A percentile compares a stretch with the other conserved stretches of the same genome.
phyloP scores from a whole-genome alignment of 495 filamentous ascomycete species.

The Hypoxylon fragiforme region DNA sequence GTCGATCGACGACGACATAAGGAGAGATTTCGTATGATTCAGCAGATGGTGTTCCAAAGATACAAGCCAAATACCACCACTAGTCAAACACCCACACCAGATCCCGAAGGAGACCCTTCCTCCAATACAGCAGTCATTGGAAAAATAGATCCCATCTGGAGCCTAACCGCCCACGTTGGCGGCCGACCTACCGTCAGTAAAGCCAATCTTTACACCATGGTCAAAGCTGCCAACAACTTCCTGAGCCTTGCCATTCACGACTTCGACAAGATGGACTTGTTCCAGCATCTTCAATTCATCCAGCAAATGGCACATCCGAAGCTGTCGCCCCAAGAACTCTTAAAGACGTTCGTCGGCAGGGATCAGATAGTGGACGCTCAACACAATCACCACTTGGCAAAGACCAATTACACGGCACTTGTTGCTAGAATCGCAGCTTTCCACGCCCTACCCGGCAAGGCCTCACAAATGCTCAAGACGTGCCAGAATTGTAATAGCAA shows the following conservation, averaged over 20 bases:
- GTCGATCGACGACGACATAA: not conserved
- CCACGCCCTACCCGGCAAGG: not conserved
- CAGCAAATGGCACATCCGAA: not conserved
- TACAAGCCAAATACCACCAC: not conserved
- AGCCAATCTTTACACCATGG: slow-evolving; percentile 8
- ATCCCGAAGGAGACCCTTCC: too few species aligned
- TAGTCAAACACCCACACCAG: not conserved
- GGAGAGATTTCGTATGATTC: not conserved
- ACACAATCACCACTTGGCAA: not conserved
- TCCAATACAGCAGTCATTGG: not conserved
- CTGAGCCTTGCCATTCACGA: not conserved
- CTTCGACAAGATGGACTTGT: slow-evolving; percentile 18
- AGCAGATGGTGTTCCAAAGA: not conserved
- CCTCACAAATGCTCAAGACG: not conserved
- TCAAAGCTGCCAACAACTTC: not conserved
- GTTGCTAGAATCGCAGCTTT: not conserved
- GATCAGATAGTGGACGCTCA: slow-evolving; percentile 1
- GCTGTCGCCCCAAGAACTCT: not conserved
- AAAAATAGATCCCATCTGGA: not conserved
- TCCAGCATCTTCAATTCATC: slow-evolving; percentile 10
- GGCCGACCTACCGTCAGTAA: not conserved
- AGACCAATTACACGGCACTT: not conserved
- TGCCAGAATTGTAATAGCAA: slow-evolving; percentile 10
- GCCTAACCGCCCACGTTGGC: not conserved
- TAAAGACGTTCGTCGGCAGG: not conserved